Conservation (phyloP, 495 filamentous ascomycete genomes). For the Schizothecium vesticola region DNA sequence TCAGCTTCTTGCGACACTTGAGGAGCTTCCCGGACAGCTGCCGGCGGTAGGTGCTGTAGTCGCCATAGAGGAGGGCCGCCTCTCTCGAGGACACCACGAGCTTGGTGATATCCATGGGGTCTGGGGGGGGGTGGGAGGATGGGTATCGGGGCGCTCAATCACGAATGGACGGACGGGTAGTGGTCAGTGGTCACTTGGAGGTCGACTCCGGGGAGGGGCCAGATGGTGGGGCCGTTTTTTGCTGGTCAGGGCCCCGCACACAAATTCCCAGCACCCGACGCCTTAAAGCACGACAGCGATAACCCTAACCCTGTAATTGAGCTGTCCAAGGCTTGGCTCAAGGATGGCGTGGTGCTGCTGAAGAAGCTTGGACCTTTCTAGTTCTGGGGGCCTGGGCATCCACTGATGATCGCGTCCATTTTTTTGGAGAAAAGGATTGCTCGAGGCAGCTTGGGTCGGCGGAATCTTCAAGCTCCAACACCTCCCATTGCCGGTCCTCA, state of each 20-base stretch:
- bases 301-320: not conserved
- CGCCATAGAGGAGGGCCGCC: constrained; percentile 76
- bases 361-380: constrained; percentile 2
- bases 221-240: not conserved
- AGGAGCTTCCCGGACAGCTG: constrained; percentile 78
- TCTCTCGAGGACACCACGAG: constrained; percentile 73
- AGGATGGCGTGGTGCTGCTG: not conserved
- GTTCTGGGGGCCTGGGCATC: not conserved
- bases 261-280: not conserved
- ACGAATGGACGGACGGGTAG: not conserved
- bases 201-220: not conserved
- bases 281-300: not conserved
- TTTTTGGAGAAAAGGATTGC: not conserved
- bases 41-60: constrained; percentile 78
- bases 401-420: constrained; percentile 5
- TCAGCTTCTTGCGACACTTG: constrained; percentile 75
- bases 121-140: not conserved
- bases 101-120: constrained; percentile 80
- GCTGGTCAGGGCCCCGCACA: not conserved
- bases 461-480: not conserved
- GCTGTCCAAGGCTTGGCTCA: not conserved
- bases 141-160: not conserved
- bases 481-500: not conserved
- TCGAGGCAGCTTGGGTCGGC: not conserved
- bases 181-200: not conserved